Evolutionary conservation across 140 eudicot species (phyloP).

Genomic region (Anethum foeniculum): DNA sequence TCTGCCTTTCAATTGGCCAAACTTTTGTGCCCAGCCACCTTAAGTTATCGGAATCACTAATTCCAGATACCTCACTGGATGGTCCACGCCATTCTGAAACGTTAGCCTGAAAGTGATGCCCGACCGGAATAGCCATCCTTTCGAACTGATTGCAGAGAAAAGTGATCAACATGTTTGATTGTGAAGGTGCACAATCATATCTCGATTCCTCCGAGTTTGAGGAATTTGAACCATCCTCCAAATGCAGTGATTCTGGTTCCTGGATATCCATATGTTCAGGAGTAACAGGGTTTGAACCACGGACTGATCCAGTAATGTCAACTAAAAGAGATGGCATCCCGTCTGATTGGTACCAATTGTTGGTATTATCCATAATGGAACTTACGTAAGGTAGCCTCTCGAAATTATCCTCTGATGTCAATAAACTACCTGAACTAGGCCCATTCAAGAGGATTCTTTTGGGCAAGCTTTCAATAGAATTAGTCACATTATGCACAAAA

Average conservation of each 20-base stretch:
- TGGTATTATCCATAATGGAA: conserved; percentile 12
- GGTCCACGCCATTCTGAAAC: conserved; percentile 54
- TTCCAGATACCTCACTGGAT: conserved; percentile 4
- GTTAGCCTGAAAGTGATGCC: conserved; percentile 61
- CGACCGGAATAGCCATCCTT: conserved; percentile 44
- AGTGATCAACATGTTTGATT: conserved; percentile 14
- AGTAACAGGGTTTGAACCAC: conserved; percentile 25
- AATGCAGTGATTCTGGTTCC: conserved; percentile 12
- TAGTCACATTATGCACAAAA: conserved; percentile 20
- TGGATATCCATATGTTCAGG: conserved; percentile 9
- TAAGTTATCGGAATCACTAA: conserved; percentile 22
- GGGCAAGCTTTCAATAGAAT: conserved; percentile 7
- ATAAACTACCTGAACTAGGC: conserved; percentile 23
- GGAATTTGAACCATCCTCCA: conserved; percentile 3
- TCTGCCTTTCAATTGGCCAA: conserved; percentile 39
- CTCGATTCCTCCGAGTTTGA: conserved; percentile 6
- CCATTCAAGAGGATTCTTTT: conserved; percentile 11
- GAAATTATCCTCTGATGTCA: conserved; percentile 14
- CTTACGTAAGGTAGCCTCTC: conserved; percentile 14
- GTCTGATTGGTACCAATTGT: neutral
- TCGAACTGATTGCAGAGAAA: conserved; percentile 20
- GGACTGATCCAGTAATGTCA: conserved; percentile 31
- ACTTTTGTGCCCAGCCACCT: conserved; percentile 57
- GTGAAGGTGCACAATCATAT: conserved; percentile 19
- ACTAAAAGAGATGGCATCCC: conserved; percentile 12